These are phyloP conservation scores for Grigorovia transvaalensis DNA, from an alignment of 805 yeast species.

Conservation along the genomic window DNA sequence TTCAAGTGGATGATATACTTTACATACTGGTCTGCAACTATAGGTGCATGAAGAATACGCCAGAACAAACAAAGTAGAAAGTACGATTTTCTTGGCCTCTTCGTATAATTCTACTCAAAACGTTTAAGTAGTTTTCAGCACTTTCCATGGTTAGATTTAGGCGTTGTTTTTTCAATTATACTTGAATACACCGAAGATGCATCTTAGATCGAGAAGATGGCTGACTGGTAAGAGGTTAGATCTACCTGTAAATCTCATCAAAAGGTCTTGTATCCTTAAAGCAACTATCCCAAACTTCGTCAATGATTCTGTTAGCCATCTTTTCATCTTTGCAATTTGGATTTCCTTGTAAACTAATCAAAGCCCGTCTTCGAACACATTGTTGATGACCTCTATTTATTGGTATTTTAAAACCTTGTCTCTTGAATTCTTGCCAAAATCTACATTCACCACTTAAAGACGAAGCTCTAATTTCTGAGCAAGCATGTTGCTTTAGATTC, in stretches of 20 bases:
- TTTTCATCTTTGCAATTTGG: conserved; percentile 67
- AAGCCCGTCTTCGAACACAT: conserved; percentile 84
- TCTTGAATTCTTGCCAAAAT: conserved; percentile 67
- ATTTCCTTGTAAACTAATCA: conserved; percentile 72
- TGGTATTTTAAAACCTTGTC: conserved; percentile 37
- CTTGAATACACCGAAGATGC: no score
- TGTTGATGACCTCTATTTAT: conserved; percentile 71
- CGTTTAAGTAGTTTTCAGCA: no score
- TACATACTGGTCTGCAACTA: no score
- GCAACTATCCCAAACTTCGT: conserved; percentile 86
- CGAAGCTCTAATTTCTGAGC: conserved; percentile 91
- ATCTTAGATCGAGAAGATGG: no score
- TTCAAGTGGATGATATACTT: no score
- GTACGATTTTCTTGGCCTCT: no score
- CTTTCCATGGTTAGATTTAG: no score
- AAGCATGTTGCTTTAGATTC: conserved; percentile 86
- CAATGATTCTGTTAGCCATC: conserved; percentile 70
- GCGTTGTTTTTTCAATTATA: no score
- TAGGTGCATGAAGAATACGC: no score
- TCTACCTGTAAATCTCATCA: conserved; percentile 71
- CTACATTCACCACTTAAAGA: conserved; percentile 93
- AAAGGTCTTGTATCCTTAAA: conserved; percentile 93
- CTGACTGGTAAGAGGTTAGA: no score
- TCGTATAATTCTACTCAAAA: no score
- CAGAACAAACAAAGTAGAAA: no score